Evolutionary conservation across 176 grass and related monocot species (phyloP), one percentile per base, ranked within the genome.

Genomic region (Ananas comosus): DNA sequence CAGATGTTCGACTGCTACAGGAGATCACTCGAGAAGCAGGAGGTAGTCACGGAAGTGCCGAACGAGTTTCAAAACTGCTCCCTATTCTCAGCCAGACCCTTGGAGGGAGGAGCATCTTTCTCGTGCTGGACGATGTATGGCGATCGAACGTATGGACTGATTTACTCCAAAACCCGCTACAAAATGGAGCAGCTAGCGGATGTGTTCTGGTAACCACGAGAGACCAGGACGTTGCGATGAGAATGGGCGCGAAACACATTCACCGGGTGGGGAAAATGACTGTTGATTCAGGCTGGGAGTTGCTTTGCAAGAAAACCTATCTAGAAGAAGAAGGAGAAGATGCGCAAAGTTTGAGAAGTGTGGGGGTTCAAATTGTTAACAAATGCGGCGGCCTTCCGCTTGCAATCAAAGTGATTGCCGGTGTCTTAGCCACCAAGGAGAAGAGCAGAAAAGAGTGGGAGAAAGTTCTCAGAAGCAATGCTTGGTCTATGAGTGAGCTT

Each of bases 321-420:
- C 6, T 74, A 0, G 48, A 81, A 13, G 78, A 81, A 12, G 29
- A 76, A 10, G 78, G 79, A 9, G 69, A 69, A 16, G 51, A 85
- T 33, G 69, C 73, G 22, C 13, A 21, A 9, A 17, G 69, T 10
- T 42, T 85, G 4, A 5, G 17, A 13, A 33, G 61, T 12, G 48
- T 24, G 1, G 82, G 68, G 0, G 51, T 13, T 8, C 29, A 79
- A 53, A 79, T 89, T 68, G 42, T 85, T 9, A 14, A 16, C 12
- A 83, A 63, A 65, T 91, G 84, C 52, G 78, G 53, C 11, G 64
- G 78, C 11, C 81, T 91, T 7, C 81, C 88, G 0, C 71, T 91
- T 0, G 81, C 81, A 48, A 84, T 91, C 11, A 87, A 63, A 10
- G 49, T 74, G 10, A 72, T 29, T 25, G 74, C 64, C 0, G 69